Base-by-base conservation (phyloP, 768 basidiomycete genomes). In the Lentinula guzmanii region DNA sequence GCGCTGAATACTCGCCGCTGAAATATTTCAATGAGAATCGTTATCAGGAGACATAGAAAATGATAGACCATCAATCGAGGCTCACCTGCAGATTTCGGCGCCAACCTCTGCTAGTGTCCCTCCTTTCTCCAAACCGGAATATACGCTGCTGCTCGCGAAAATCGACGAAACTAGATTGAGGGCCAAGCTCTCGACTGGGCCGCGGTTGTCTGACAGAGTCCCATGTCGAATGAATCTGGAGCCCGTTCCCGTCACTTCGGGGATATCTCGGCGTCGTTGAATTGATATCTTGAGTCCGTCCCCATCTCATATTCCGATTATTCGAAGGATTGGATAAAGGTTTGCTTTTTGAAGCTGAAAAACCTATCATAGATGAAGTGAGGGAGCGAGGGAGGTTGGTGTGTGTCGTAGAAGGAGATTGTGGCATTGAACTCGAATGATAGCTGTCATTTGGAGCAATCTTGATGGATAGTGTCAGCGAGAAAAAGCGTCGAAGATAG, bases 381-480 rank as follows among this genome's bases (percentile, higher is more conserved):
- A 56, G 15, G 10, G 55, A 56, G 55, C 10, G 13, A 28, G 55
- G 39, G 31, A 56, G 24, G 24, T 41, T 11, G n/a, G 55, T 56
- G 18, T 43, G 24, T 21, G 55, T 28, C 57, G 66, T 64, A 72
- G 71, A 73, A 70, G 63, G 69, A 63, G 69, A 69, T 71, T 75
- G 72, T 70, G 69, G 70, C 69, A 66, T 61, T 61, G 58, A 24
- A 24, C 46, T 41, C 15, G 52, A n/a, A 9, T 4, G 5, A 35
- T 18, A n/a, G 18, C 18, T n/a, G 33, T 33, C 55, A 43, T 56
- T 11, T 28, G 39, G 24, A 31, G 21, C 15, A 5, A 41, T 42
- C 37, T 28, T 28, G 33, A 56, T 15, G 4, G 37, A 41, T 16
- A 42, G 45, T 57, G 35, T 58, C 45, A 51, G 37, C n/a, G 39